Evolutionary conservation across 2,329 filamentous ascomycete species (phyloP).

Genomic region (Pseudogymnoascus verrucosus): DNA sequence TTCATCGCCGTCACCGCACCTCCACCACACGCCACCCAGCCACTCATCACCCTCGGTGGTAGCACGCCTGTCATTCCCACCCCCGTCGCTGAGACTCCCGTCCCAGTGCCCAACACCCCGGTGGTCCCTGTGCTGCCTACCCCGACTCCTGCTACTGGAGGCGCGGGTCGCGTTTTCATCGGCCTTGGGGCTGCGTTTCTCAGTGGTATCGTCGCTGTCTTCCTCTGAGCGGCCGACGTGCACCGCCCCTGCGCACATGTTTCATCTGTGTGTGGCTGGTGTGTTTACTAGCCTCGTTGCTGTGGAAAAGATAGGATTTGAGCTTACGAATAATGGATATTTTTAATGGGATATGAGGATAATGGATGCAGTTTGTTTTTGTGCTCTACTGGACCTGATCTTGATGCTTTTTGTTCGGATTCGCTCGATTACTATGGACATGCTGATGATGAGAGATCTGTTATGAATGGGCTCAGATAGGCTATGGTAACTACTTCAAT

Average conservation of each 20-base stretch:
- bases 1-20: slow-evolving; percentile 17
- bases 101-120: background rate
- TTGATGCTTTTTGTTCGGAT: background rate
- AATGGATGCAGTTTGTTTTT: background rate
- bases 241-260: background rate
- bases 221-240: background rate
- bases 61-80: background rate
- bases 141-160: background rate
- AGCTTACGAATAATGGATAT: background rate
- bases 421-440: background rate
- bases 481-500: background rate
- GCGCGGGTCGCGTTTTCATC: background rate
- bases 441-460: background rate
- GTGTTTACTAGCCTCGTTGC: background rate
- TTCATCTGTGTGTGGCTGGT: background rate
- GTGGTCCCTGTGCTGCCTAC: background rate
- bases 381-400: background rate
- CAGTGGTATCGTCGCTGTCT: background rate
- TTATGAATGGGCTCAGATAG: background rate
- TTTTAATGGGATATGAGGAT: background rate
- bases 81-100: background rate
- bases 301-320: background rate
- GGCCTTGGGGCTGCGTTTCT: background rate
- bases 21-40: background rate
- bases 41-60: background rate